Conservation (phyloP, 2,329 filamentous ascomycete genomes). For the Fusarium sp. region DNA sequence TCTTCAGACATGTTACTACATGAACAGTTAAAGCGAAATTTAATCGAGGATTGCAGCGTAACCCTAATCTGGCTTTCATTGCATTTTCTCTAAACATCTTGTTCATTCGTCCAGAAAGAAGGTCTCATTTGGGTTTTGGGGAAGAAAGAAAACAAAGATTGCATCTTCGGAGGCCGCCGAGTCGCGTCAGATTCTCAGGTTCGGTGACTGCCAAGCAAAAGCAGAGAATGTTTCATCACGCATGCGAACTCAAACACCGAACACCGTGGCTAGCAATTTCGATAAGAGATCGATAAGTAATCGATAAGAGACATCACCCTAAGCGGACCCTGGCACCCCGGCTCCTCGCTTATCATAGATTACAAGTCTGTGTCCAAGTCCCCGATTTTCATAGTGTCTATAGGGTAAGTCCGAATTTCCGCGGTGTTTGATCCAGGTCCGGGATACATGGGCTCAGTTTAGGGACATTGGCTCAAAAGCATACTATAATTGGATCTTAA, state of each 20-base stretch:
- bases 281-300: not conserved
- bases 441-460: not conserved
- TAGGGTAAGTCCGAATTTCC: not conserved
- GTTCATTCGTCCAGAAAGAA: not conserved
- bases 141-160: not conserved
- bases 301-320: not conserved
- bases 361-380: not conserved
- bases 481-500: not conserved
- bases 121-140: too few species aligned
- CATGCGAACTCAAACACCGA: not conserved
- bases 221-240: not conserved
- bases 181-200: not conserved
- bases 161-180: not conserved
- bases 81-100: not conserved
- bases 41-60: not conserved
- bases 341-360: not conserved
- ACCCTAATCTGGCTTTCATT: not conserved
- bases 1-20: not conserved
- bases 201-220: not conserved
- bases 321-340: not conserved
- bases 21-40: not conserved
- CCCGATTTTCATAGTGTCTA: not conserved
- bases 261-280: not conserved
- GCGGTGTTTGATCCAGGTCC: not conserved
- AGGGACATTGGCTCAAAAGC: not conserved